Evolutionary conservation across 73 alveolate genomes (phyloP).

Genomic region (Blepharisma japonicum): DNA sequence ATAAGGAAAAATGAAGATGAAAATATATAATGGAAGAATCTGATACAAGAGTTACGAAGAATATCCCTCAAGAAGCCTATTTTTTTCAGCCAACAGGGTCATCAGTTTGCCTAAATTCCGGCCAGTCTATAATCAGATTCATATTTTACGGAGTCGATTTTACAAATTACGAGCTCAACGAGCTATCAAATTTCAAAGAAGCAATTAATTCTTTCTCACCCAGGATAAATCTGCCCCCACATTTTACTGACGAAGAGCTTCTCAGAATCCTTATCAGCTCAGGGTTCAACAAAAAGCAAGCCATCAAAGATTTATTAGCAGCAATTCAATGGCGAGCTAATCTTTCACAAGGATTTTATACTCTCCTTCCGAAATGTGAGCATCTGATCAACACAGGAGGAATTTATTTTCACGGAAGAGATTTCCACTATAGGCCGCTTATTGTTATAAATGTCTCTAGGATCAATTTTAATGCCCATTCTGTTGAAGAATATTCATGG

Average conservation of each 20-base stretch:
- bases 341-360: neutral
- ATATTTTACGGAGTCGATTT: neutral
- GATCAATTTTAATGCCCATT: neutral
- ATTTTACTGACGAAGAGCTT: neutral
- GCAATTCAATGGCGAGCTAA: neutral
- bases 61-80: neutral
- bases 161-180: neutral
- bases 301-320: neutral
- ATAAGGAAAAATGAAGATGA: too few relatives aligned
- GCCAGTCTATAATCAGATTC: neutral
- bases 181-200: neutral
- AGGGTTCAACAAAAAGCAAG: neutral
- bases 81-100: neutral
- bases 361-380: neutral
- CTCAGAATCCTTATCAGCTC: neutral
- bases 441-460: neutral
- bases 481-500: neutral
- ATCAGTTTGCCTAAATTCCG: neutral
- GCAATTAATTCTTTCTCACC: neutral
- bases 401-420: constrained; percentile 64
- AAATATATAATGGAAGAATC: too few relatives aligned
- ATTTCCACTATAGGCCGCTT: constrained; percentile 43
- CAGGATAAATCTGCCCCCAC: neutral
- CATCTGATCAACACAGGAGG: constrained; percentile 33
- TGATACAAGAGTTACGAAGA: too few relatives aligned